phyloP scores from a whole-genome alignment of 2,329 filamentous ascomycete species.

The Aspergillus tubingensis region DNA sequence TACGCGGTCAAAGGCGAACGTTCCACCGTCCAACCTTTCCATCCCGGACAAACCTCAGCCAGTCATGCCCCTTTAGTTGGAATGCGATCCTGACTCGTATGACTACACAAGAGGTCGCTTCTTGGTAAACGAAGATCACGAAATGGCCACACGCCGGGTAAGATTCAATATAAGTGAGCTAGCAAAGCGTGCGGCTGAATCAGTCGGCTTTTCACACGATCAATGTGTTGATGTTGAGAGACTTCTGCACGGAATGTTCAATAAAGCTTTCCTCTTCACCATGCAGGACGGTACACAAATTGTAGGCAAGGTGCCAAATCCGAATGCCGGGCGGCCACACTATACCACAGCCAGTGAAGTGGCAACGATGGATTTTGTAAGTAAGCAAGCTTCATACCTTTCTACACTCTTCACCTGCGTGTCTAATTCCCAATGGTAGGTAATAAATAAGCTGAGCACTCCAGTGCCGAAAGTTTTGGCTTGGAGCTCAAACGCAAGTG shows the following conservation, averaged over 20 bases:
- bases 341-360: constrained; percentile 25
- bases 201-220: background rate
- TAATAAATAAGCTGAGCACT: constrained; percentile 15
- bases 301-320: constrained; percentile 25
- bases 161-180: background rate
- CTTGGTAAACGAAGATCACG: background rate
- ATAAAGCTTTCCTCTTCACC: constrained; percentile 22
- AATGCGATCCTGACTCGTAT: background rate
- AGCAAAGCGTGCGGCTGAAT: background rate
- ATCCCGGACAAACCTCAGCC: background rate
- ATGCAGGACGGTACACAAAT: constrained; percentile 23
- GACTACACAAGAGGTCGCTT: background rate
- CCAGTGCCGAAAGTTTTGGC: constrained; percentile 17
- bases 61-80: background rate
- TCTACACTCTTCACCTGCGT: too few relatives aligned
- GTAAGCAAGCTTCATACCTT: constrained; percentile 12
- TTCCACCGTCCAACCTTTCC: background rate
- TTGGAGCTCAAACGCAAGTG: constrained; percentile 15
- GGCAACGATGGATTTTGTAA: constrained; percentile 26
- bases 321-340: constrained; percentile 20
- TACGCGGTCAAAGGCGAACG: background rate
- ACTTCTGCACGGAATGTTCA: constrained; percentile 23
- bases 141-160: background rate
- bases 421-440: constrained; percentile 4
- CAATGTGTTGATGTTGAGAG: constrained; percentile 7